Conservation (phyloP, 2,329 filamentous ascomycete species). For the Allantophomopsis cytisporea region DNA sequence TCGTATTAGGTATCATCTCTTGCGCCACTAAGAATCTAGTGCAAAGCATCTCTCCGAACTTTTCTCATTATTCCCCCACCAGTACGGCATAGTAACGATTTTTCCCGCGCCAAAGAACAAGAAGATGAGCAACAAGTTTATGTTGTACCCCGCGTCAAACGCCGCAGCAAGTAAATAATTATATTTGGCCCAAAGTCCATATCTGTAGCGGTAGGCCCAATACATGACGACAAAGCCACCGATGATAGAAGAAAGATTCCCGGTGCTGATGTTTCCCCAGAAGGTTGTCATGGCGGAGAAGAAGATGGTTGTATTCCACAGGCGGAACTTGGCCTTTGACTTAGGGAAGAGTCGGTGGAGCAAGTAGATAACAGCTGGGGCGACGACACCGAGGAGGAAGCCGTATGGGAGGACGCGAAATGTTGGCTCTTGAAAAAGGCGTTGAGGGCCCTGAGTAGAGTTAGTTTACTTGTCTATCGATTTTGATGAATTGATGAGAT, state of each 20-base stretch:
- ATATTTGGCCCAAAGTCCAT: conserved; percentile 43
- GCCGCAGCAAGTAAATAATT: conserved; percentile 48
- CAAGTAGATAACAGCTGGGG: conserved; percentile 31
- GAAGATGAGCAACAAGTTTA: conserved; percentile 48
- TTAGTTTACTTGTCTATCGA: background rate
- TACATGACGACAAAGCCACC: conserved; percentile 49
- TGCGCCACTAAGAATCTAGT: conserved; percentile 13
- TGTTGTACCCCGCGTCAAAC: conserved; percentile 48
- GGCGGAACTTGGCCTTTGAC: conserved; percentile 28
- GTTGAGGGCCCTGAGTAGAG: conserved; percentile 24
- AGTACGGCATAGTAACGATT: conserved; percentile 43
- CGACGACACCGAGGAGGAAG: conserved; percentile 33
- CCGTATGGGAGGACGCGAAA: conserved; percentile 35
- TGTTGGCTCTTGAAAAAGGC: conserved; percentile 32
- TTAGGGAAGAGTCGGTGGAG: conserved; percentile 37
- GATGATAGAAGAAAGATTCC: conserved; percentile 40
- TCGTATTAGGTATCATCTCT: no score
- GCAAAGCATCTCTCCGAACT: conserved; percentile 47
- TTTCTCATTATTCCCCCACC: conserved; percentile 46
- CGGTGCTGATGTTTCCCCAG: conserved; percentile 48
- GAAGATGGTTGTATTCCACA: conserved; percentile 51
- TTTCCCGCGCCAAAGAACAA: conserved; percentile 42
- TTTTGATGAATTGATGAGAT: background rate
- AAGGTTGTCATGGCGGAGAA: conserved; percentile 39
- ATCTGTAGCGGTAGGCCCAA: conserved; percentile 39